phyloP scores from a whole-genome alignment of 208 protist species.

The Acanthamoeba culbertsoni region DNA sequence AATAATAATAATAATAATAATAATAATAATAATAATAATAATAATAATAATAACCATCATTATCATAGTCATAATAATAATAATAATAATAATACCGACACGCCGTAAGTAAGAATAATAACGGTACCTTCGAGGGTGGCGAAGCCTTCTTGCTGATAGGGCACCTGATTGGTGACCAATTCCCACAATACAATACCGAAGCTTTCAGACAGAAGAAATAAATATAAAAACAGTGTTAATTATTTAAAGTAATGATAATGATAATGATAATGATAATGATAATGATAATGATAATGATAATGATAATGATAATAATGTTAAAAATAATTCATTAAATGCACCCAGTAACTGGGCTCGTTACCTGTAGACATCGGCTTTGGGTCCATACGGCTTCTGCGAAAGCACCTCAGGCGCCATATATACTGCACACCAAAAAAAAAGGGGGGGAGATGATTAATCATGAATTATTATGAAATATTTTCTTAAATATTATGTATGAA shows the following conservation, averaged over 20 bases:
- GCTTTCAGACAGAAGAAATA: background rate
- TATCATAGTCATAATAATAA: background rate
- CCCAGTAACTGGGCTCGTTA: too few relatives aligned
- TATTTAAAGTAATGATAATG: background rate
- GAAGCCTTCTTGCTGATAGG: constrained; percentile 8
- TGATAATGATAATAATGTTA: too few relatives aligned
- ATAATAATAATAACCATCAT: too few relatives aligned
- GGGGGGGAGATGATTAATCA: background rate
- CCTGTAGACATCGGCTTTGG: constrained; percentile 42
- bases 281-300: too few relatives aligned
- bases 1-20: background rate
- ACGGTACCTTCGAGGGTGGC: constrained; percentile 8
- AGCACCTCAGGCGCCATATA: constrained; percentile 61
- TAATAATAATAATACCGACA: background rate
- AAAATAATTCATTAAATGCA: too few relatives aligned
- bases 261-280: too few relatives aligned
- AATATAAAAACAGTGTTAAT: too few relatives aligned
- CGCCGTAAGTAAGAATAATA: background rate
- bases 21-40: background rate
- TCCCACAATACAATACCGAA: constrained; percentile 57
- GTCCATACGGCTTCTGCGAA: constrained; percentile 27
- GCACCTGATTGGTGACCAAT: constrained; percentile 16
- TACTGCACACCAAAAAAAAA: background rate
- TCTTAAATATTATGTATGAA: background rate
- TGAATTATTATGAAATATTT: background rate